Evolutionary conservation across 345 rosid species (phyloP).

Genomic region (Cardamine chenopodiifolia): DNA sequence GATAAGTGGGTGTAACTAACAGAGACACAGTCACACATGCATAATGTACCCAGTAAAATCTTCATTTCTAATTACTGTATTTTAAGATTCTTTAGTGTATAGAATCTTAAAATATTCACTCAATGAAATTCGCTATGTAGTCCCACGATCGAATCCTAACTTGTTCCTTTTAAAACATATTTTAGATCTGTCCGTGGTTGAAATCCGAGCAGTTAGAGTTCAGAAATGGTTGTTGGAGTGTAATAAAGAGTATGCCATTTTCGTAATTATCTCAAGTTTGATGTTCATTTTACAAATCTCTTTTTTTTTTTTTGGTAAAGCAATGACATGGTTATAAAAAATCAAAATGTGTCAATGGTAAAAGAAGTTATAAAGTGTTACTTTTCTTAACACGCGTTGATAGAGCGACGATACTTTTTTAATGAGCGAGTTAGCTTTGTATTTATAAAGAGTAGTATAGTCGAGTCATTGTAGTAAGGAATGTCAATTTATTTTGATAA

Average conservation of each 20-base stretch:
- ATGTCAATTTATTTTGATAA: not conserved
- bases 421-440: not conserved
- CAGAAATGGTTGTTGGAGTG: not conserved
- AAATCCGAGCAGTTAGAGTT: not conserved
- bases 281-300: not conserved
- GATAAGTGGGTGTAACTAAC: not conserved
- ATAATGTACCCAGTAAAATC: not conserved
- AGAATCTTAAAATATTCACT: not conserved
- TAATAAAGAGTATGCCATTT: not conserved
- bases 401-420: not conserved
- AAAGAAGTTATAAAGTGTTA: slow-evolving; percentile 8
- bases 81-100: not conserved
- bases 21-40: no score
- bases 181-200: not conserved
- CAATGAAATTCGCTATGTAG: not conserved
- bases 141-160: not conserved
- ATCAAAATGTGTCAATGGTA: not conserved
- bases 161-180: no score
- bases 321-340: not conserved
- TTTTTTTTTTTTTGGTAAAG: not conserved
- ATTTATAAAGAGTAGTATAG: not conserved
- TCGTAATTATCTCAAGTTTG: not conserved
- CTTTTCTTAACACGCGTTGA: slow-evolving; percentile 19
- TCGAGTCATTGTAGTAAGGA: slow-evolving; percentile 2
- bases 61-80: no score